Percentiles rank a stretch among this genome's conserved stretches.
Conservation (phyloP, 495 filamentous ascomycete species). For the Penicillium odoratum region DNA sequence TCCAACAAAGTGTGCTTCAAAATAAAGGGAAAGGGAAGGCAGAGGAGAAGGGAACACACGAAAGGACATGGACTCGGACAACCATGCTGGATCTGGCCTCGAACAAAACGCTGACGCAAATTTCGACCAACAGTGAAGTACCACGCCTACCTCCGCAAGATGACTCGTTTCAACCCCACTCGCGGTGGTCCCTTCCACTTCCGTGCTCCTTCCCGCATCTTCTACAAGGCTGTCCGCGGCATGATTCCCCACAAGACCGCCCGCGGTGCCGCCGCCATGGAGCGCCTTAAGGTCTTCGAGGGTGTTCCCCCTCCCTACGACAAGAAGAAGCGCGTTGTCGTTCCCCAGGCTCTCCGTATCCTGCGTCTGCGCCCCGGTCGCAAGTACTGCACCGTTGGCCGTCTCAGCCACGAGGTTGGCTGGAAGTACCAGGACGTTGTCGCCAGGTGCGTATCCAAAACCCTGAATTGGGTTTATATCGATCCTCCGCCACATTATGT, state of each 20-base stretch:
- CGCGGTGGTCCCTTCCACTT: constrained; percentile 99
- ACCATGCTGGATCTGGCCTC: constrained; percentile 1
- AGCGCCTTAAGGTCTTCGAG: constrained; percentile 99
- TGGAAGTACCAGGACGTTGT: constrained; percentile 99
- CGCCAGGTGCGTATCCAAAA: constrained; percentile 68
- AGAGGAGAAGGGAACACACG: constrained; percentile 1
- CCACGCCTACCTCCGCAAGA: constrained; percentile 98
- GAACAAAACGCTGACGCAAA: constrained; percentile 34
- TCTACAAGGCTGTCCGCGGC: constrained; percentile 99
- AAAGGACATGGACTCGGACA: constrained; percentile 3
- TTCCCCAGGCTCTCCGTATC: constrained; percentile 94
- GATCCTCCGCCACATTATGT: background rate
- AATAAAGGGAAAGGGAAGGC: constrained; percentile 6
- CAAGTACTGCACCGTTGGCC: constrained; percentile 99
- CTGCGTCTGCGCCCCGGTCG: constrained; percentile 94
- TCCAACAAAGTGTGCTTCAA: background rate
- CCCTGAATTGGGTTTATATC: background rate
- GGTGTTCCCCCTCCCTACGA: constrained; percentile 98
- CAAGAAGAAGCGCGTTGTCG: constrained; percentile 99
- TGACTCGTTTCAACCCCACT: constrained; percentile 98
- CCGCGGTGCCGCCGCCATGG: constrained; percentile 91
- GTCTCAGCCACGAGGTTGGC: constrained; percentile 96
- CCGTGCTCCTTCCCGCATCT: constrained; percentile 96
- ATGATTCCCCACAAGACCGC: constrained; percentile 99
- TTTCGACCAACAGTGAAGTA: constrained; percentile 83